phyloP scores from a whole-genome alignment of 257 asterid genomes.

The Lavandula angustifolia region DNA sequence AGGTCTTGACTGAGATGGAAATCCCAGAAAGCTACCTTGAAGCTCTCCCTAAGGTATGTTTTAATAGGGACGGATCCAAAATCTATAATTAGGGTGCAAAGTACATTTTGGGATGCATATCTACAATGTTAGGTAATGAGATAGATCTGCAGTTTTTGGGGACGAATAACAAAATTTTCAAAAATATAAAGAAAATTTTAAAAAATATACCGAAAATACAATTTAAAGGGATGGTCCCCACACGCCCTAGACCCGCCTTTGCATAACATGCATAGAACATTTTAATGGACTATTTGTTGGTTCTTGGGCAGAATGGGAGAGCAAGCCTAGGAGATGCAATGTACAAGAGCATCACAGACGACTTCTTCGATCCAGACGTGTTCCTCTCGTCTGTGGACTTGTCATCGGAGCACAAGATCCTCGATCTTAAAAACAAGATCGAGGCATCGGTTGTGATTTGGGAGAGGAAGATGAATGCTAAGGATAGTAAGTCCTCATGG shows the following conservation, averaged over 20 bases:
- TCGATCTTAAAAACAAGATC: constrained; percentile 80
- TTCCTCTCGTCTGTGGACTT: constrained; percentile 63
- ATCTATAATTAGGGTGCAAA: no score
- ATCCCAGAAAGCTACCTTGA: constrained; percentile 82
- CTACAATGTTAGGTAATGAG: no score
- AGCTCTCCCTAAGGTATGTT: constrained; percentile 80
- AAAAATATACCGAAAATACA: no score
- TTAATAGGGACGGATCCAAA: no score
- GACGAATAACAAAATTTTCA: no score
- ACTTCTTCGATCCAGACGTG: constrained; percentile 64
- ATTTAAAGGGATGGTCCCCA: no score
- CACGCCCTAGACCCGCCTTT: no score
- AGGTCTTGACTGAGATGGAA: constrained; percentile 71
- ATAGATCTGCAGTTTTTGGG: no score
- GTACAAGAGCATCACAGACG: constrained; percentile 82
- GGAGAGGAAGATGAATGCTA: constrained; percentile 78
- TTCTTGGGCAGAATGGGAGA: constrained; percentile 66
- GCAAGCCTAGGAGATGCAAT: constrained; percentile 80
- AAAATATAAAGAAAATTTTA: no score
- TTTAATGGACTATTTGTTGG: background rate
- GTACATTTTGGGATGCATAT: no score
- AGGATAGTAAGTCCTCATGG: constrained; percentile 81
- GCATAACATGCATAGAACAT: no score
- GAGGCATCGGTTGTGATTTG: constrained; percentile 89
- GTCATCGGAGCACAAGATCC: constrained; percentile 77